Evolutionary conservation across 192 early-diverging fungal species (phyloP), one percentile per base, ranked within the genome.

Genomic region (Borealophlyctis nickersoniae): DNA sequence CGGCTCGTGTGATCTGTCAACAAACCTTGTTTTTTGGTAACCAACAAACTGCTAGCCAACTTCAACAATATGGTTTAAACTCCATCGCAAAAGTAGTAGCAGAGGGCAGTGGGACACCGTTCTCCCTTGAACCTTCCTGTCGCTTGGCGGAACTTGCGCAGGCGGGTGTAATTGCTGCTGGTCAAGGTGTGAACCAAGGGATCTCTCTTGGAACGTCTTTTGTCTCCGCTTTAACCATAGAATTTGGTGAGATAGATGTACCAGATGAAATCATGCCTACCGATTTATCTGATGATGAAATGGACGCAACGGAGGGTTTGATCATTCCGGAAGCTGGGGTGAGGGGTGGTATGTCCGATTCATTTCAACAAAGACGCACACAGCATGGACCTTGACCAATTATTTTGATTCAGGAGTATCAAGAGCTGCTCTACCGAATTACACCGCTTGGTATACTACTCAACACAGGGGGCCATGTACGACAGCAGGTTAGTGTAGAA

Each of bases 381-480:
- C n/a, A n/a, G n/a, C n/a, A n/a, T n/a, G n/a, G n/a, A n/a, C n/a
- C n/a, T n/a, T n/a, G n/a, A n/a, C n/a, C n/a, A n/a, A n/a, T n/a
- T n/a, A n/a, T n/a, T n/a, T n/a, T n/a, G n/a, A n/a, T n/a, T n/a
- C n/a, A n/a, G n/a, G n/a, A n/a, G n/a, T n/a, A n/a, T n/a, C n/a
- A n/a, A n/a, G n/a, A n/a, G n/a, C n/a, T n/a, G n/a, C n/a, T n/a
- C n/a, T 70, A 59, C 85, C 86, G 33, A 81, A 81, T 51, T 88
- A 86, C 62, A 76, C 62, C 30, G 70, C 80, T 48, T 86, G 86
- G 75, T 92, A 88, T 70, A 86, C 80, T 53, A 91, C 90, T 4
- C 86, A 80, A 57, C 92, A 95, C 79, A 85, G 88, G 70, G 91
- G 80, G 56, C 66, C 79, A 26, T 84, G 83, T 19, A 87, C 87